A percentile compares a stretch with the other conserved stretches of the same genome.
Evolutionary conservation across 305 asterid genomes (phyloP).

Genomic region (Fraxinus angustifolia): DNA sequence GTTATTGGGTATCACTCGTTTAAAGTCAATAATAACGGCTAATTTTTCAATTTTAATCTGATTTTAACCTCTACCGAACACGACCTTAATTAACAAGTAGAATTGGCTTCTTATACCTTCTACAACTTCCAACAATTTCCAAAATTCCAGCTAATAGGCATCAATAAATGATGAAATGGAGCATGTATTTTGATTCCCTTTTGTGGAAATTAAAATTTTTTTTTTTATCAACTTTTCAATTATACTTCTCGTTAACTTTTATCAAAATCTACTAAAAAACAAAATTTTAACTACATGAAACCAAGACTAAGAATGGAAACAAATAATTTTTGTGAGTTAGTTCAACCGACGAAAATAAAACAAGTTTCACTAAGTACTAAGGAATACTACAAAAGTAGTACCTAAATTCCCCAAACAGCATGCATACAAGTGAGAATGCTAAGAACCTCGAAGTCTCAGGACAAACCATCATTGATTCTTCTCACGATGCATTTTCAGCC

Average conservation of each 20-base stretch:
- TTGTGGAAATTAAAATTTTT: background rate
- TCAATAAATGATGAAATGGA: background rate
- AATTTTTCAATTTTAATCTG: too few relatives aligned
- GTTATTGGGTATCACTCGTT: too few relatives aligned
- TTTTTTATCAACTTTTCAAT: background rate
- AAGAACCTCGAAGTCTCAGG: background rate
- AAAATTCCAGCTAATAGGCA: constrained; percentile 3
- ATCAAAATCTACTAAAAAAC: too few relatives aligned
- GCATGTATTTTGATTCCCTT: background rate
- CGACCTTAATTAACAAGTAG: background rate
- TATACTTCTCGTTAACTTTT: too few relatives aligned
- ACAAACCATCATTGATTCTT: background rate
- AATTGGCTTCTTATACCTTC: background rate
- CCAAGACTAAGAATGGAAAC: background rate
- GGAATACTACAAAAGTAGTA: background rate
- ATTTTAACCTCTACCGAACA: too few relatives aligned
- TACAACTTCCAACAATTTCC: background rate
- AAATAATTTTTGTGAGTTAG: too few relatives aligned
- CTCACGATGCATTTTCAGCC: background rate
- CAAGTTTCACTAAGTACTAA: background rate
- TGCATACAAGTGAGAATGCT: background rate
- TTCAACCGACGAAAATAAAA: background rate
- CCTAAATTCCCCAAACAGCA: background rate
- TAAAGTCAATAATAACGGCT: too few relatives aligned
- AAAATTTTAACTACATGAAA: too few relatives aligned